Percentiles rank a stretch among this genome's conserved stretches.
Conservation (phyloP, 2,329 filamentous ascomycete genomes). For the Penicillium sp. region DNA sequence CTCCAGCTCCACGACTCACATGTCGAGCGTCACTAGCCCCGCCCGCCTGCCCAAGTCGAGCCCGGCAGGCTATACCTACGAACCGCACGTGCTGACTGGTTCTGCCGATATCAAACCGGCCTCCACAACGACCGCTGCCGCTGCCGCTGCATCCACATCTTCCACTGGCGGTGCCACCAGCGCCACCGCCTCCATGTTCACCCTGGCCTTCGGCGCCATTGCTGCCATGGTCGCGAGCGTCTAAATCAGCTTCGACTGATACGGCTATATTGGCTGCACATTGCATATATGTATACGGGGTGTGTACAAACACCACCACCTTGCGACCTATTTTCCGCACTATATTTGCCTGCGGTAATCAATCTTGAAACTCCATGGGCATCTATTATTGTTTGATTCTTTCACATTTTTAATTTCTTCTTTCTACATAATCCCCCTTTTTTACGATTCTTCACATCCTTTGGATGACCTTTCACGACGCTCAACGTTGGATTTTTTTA, state of each 20-base stretch:
- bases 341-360: neutral
- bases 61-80: constrained; percentile 29
- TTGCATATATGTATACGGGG: constrained; percentile 4
- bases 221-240: constrained; percentile 25
- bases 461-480: constrained; percentile 21
- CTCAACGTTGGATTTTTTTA: constrained; percentile 22
- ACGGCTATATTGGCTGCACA: neutral
- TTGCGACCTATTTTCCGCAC: constrained; percentile 1
- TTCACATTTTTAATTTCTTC: constrained; percentile 12
- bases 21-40: constrained; percentile 15
- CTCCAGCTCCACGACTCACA: constrained; percentile 12
- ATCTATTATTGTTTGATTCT: constrained; percentile 12
- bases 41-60: constrained; percentile 20
- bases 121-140: constrained; percentile 10
- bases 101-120: constrained; percentile 16
- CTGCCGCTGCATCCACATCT: constrained; percentile 13
- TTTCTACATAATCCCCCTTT: constrained; percentile 23
- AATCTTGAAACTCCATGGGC: constrained; percentile 7
- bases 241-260: constrained; percentile 13
- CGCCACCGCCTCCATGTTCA: constrained; percentile 22
- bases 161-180: constrained; percentile 18
- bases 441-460: constrained; percentile 15
- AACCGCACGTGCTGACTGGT: constrained; percentile 29
- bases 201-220: constrained; percentile 25
- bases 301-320: constrained; percentile 8